Evolutionary conservation across 2,329 filamentous ascomycete genomes (phyloP).

Genomic region (Microdochium nivale): DNA sequence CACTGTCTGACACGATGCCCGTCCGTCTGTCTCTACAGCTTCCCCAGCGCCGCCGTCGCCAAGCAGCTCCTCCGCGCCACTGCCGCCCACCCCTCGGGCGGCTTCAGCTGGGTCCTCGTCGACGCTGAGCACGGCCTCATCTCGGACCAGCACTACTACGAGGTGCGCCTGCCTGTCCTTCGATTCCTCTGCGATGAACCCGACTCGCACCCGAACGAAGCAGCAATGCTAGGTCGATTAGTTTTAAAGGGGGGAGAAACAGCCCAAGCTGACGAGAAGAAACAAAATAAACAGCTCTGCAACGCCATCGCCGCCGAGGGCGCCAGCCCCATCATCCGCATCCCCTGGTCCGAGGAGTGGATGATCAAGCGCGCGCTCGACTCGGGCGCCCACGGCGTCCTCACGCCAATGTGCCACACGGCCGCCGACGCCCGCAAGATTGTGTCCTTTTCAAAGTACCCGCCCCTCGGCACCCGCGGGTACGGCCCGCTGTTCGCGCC

Average conservation of each 20-base stretch:
- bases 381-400: conserved; percentile 19
- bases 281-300: conserved; percentile 44
- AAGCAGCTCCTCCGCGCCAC: conserved; percentile 47
- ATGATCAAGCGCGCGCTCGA: conserved; percentile 22
- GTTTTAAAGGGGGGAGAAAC: no score
- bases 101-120: conserved; percentile 18
- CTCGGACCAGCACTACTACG: conserved; percentile 7
- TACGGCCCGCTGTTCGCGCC: conserved; percentile 43
- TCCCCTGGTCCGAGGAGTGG: conserved; percentile 14
- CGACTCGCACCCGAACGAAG: no score
- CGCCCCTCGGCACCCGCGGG: conserved; percentile 44
- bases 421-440: conserved; percentile 38
- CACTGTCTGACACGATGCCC: not conserved
- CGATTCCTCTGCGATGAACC: no score
- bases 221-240: no score
- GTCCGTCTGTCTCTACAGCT: conserved; percentile 5
- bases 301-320: conserved; percentile 8
- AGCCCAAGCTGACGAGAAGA: no score
- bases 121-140: conserved; percentile 16
- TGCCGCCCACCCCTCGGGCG: conserved; percentile 40
- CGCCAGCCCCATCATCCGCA: conserved; percentile 12
- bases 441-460: conserved; percentile 46
- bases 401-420: conserved; percentile 17
- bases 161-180: not conserved
- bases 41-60: conserved; percentile 19